Conservation (phyloP, 2,329 filamentous ascomycete genomes). For the Aaosphaeria pasadenensis region DNA sequence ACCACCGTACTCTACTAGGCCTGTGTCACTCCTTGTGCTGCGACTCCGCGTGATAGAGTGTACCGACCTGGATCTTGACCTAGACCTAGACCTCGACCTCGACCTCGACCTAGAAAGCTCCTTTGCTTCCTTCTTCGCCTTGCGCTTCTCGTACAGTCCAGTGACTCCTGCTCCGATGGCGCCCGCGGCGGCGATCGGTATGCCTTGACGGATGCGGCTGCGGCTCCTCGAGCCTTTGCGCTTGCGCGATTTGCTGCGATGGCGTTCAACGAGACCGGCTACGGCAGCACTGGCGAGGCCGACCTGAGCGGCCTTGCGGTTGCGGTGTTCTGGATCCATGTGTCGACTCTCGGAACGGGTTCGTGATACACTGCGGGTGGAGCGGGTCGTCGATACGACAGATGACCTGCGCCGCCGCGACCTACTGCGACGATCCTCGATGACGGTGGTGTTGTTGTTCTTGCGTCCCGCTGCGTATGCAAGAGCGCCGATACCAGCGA, state of each 20-base stretch:
- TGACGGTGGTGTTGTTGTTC: constrained; percentile 44
- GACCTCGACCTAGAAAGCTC: constrained; percentile 38
- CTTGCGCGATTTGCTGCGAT: constrained; percentile 57
- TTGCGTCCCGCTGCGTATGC: constrained; percentile 52
- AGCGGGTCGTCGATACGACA: constrained; percentile 26
- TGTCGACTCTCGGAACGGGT: constrained; percentile 39
- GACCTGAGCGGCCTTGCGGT: constrained; percentile 59
- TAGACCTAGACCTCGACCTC: constrained; percentile 30
- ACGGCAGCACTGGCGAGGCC: constrained; percentile 61
- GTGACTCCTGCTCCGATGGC: constrained; percentile 60
- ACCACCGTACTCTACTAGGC: constrained; percentile 63
- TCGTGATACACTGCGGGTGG: constrained; percentile 10
- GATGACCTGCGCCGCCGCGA: constrained; percentile 45
- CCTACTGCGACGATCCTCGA: constrained; percentile 47
- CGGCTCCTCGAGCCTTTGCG: constrained; percentile 52
- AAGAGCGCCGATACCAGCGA: constrained; percentile 59
- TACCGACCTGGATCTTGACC: constrained; percentile 45
- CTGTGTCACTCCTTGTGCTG: constrained; percentile 47
- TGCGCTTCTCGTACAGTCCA: constrained; percentile 61
- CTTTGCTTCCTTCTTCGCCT: constrained; percentile 57
- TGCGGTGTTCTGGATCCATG: constrained; percentile 50
- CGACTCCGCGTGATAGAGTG: constrained; percentile 43
- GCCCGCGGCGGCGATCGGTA: constrained; percentile 60
- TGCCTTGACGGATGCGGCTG: constrained; percentile 54
- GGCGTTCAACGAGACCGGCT: constrained; percentile 58